Evolutionary conservation across 2,329 filamentous ascomycete species (phyloP).

Genomic region (Fusarium incarnatum): DNA sequence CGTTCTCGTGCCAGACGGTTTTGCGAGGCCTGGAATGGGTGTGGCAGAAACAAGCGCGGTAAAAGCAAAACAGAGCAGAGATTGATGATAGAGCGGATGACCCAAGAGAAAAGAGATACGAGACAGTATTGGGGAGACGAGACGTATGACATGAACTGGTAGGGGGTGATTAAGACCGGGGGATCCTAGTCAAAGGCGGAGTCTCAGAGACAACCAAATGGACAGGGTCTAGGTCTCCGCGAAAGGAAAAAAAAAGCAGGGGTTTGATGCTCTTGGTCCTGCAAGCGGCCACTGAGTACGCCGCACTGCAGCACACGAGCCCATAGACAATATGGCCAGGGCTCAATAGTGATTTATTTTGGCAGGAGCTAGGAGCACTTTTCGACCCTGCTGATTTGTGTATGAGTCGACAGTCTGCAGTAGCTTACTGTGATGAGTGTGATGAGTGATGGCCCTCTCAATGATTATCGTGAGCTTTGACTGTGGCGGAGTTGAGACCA

Average conservation of each 20-base stretch:
- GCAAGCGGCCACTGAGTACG: conserved; percentile 32
- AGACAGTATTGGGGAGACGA: conserved; percentile 33
- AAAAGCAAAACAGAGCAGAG: conserved; percentile 25
- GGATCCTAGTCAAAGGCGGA: conserved; percentile 34
- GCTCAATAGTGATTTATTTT: neutral
- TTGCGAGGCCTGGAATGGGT: conserved; percentile 49
- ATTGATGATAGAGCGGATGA: conserved; percentile 26
- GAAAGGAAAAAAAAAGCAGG: conserved; percentile 34
- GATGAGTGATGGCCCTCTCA: conserved; percentile 1
- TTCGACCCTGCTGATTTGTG: neutral
- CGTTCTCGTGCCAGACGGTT: conserved; percentile 51
- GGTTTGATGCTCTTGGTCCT: conserved; percentile 33
- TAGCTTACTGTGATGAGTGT: neutral
- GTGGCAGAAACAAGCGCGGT: conserved; percentile 40
- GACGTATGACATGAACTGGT: conserved; percentile 31
- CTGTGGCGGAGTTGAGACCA: conserved; percentile 32
- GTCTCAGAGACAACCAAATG: conserved; percentile 37
- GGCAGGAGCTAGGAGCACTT: neutral
- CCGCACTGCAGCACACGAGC: conserved; percentile 25
- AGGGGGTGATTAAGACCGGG: conserved; percentile 30
- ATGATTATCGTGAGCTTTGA: conserved; percentile 31
- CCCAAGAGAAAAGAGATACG: conserved; percentile 36
- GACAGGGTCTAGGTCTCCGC: conserved; percentile 24
- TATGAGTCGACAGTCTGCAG: conserved; percentile 22
- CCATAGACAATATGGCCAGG: conserved; percentile 25